Base-by-base conservation (phyloP, 108 stramenopile species). In the Pseudonitzschia delicatissima region DNA sequence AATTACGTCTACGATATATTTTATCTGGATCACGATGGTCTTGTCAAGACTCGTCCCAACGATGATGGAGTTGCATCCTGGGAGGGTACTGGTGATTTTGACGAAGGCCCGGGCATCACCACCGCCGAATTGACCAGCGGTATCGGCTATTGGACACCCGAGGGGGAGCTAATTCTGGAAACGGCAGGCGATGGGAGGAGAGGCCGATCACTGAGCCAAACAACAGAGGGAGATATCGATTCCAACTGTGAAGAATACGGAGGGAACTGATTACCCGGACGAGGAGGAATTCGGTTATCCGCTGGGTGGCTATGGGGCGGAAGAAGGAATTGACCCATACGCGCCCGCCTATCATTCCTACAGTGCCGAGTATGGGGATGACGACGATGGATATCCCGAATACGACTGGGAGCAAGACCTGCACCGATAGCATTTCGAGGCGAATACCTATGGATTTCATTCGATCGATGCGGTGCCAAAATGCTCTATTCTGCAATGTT, bases 161-260 rank as follows among this genome's bases (percentile, higher is more conserved):
- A 78, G 35, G 91, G 91, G 18, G 85, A 90, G 64, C 70, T 93
- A 2, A 64, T 93, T 15, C 57, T 93, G 33, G 83, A 86, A 31
- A 28, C 50, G 5, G 13, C 3, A 2, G 57, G 63, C 3, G 60
- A 64, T 8, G 69, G 51, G n/a, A 59, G 57, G 3, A 28, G 61
- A 28, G 31, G 18, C 2, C 32, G 33, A 7, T 55, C 28, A 25
- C 11, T 45, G 5, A 47, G 32, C 29, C 23, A 67, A 15, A 71
- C 72, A 31, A 33, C 28, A 18, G 57, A 33, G 0, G 57, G 32
- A 13, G 78, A 79, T 34, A 65, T 73, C 39, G 76, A 74, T 59
- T 77, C 73, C 36, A 84, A 84, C 44, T 72, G 68, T 35, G 83
- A 84, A 64, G 69, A 77, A 32, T 68, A 71, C 52, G 76, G 49